Evolutionary conservation across 176 grass and related monocot genomes (phyloP).

Genomic region (Juncus inflexus): DNA sequence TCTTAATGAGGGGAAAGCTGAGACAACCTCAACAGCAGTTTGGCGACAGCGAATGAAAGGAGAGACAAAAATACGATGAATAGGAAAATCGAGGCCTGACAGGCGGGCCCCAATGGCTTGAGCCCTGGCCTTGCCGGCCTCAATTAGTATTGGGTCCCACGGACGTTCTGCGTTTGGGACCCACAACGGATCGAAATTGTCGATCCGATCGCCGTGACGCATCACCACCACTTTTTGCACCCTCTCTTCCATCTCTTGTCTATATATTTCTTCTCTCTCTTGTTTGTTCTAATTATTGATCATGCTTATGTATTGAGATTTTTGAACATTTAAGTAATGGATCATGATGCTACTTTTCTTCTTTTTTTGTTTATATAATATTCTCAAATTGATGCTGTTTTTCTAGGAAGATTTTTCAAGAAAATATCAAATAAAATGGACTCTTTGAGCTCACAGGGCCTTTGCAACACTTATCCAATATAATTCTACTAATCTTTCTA

Average conservation of each 20-base stretch:
- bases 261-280: background rate
- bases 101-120: conserved; percentile 12
- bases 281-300: background rate
- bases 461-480: too few species aligned
- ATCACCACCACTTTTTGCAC: conserved; percentile 33
- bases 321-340: too few species aligned
- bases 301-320: background rate
- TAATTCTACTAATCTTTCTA: too few species aligned
- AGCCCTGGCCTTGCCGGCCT: conserved; percentile 21
- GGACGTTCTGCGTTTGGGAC: conserved; percentile 13
- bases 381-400: too few species aligned
- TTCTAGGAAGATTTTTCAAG: too few species aligned
- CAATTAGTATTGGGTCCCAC: conserved; percentile 34
- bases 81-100: conserved; percentile 6
- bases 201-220: conserved; percentile 32
- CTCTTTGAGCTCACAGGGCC: too few species aligned
- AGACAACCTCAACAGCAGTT: conserved; percentile 26
- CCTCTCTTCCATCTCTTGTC: conserved; percentile 1
- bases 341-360: too few species aligned
- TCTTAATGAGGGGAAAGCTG: conserved; percentile 12
- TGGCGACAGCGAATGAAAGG: conserved; percentile 31
- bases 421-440: too few species aligned
- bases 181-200: conserved; percentile 23
- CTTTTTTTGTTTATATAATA: too few species aligned
- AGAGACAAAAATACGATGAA: conserved; percentile 32